These are phyloP conservation scores for Strigomonas galati DNA, from an alignment of 208 protist species.

Conservation along the genomic window DNA sequence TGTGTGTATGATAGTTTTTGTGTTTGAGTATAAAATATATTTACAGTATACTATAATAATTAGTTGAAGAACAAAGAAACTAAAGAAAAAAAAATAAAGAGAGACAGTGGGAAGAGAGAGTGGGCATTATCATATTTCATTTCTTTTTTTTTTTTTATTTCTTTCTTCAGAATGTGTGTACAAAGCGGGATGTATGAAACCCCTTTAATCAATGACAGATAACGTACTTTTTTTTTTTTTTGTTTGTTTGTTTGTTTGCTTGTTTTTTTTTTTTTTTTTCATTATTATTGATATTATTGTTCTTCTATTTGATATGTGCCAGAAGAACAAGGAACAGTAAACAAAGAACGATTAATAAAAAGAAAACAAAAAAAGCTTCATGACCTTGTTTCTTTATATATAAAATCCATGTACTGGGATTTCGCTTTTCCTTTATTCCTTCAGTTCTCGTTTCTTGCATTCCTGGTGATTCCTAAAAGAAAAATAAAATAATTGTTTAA, in stretches of 20 bases:
- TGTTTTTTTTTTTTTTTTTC: constrained; percentile 5
- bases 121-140: neutral
- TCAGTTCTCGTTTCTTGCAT: too few relatives aligned
- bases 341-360: constrained; percentile 1
- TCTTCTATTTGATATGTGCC: too few relatives aligned
- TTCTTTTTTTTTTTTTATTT: too few relatives aligned
- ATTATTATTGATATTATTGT: neutral
- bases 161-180: too few relatives aligned
- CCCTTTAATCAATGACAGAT: neutral
- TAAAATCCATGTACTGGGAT: too few relatives aligned
- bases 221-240: neutral
- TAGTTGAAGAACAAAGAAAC: constrained; percentile 13
- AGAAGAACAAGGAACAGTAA: too few relatives aligned
- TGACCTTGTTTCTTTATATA: neutral
- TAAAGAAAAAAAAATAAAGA: constrained; percentile 8
- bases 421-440: too few relatives aligned
- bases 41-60: constrained; percentile 13
- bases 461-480: too few relatives aligned
- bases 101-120: neutral
- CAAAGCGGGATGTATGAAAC: neutral
- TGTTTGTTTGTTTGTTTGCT: neutral
- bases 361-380: neutral
- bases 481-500: too few relatives aligned
- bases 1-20: neutral
- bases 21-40: constrained; percentile 1